These are phyloP conservation scores for Yamadazyma blattariae DNA, from an alignment of 1,139 yeast species.

Conservation along the genomic window DNA sequence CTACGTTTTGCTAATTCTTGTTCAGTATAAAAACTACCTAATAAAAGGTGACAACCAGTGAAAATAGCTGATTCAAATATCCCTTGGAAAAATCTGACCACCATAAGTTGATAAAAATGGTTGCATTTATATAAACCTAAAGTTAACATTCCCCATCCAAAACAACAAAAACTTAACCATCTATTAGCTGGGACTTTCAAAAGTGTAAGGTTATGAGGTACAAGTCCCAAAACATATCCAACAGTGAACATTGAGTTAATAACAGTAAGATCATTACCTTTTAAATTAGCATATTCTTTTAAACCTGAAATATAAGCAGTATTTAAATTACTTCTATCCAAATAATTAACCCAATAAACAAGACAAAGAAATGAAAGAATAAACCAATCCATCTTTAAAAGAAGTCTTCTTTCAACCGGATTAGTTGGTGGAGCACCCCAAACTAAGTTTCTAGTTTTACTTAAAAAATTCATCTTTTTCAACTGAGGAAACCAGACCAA, in stretches of 20 bases:
- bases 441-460: slow-evolving; percentile 12
- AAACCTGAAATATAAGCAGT: slow-evolving; percentile 65
- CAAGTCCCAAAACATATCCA: slow-evolving; percentile 57
- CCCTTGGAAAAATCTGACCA: slow-evolving; percentile 53
- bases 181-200: slow-evolving; percentile 51
- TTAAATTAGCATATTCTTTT: slow-evolving; percentile 50
- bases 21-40: slow-evolving; percentile 54
- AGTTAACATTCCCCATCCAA: slow-evolving; percentile 55
- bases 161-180: slow-evolving; percentile 53
- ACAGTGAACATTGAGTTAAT: slow-evolving; percentile 57
- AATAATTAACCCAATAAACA: slow-evolving; percentile 50
- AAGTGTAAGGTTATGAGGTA: slow-evolving; percentile 54
- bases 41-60: slow-evolving; percentile 49
- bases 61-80: slow-evolving; percentile 55
- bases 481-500: no score
- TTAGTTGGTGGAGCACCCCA: slow-evolving; percentile 42
- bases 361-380: slow-evolving; percentile 56
- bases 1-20: slow-evolving; percentile 43
- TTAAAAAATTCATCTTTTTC: slow-evolving; percentile 5
- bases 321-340: slow-evolving; percentile 47
- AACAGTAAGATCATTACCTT: slow-evolving; percentile 46
- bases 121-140: slow-evolving; percentile 47
- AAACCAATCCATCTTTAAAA: slow-evolving; percentile 53
- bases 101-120: slow-evolving; percentile 44
- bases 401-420: slow-evolving; percentile 36